phyloP scores from a whole-genome alignment of 225 moss, liverwort and hornwort genomes.

The Neckera pumila region DNA sequence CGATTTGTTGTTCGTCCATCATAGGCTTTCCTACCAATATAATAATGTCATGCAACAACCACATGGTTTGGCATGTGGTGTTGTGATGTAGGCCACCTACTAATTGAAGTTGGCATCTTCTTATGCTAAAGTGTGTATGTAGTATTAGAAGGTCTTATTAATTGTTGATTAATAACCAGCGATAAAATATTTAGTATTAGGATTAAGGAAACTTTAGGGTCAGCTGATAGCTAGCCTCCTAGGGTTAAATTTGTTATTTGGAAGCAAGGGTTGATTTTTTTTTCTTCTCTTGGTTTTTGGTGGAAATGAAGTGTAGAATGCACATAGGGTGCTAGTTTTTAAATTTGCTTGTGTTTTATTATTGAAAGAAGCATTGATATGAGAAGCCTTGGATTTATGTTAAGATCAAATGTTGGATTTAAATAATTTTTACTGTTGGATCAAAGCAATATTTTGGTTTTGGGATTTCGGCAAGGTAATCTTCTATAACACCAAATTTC shows the following conservation, averaged over 20 bases:
- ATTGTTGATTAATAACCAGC: too few species aligned
- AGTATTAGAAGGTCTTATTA: too few species aligned
- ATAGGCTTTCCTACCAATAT: fast-evolving
- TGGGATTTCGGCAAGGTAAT: too few species aligned
- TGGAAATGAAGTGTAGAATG: not conserved
- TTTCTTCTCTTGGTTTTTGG: fast-evolving
- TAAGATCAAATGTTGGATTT: not conserved
- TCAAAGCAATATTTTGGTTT: not conserved
- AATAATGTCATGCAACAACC: fast-evolving
- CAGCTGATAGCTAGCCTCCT: fast-evolving
- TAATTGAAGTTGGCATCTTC: too few species aligned
- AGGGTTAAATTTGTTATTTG: fast-evolving
- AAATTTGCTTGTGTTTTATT: not conserved
- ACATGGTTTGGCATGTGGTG: fast-evolving
- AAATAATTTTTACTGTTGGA: too few species aligned
- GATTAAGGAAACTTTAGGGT: fast-evolving
- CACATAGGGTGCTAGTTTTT: not conserved
- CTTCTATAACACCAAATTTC: too few species aligned
- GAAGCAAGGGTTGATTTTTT: fast-evolving
- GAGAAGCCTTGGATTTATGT: not conserved
- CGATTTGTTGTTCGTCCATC: not conserved
- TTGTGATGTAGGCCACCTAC: not conserved
- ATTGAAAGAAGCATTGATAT: not conserved
- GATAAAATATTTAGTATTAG: too few species aligned
- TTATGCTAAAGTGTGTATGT: too few species aligned